These are phyloP conservation scores for Puya raimondii DNA, from an alignment of 176 grass and related monocot species.

Conservation along the genomic window DNA sequence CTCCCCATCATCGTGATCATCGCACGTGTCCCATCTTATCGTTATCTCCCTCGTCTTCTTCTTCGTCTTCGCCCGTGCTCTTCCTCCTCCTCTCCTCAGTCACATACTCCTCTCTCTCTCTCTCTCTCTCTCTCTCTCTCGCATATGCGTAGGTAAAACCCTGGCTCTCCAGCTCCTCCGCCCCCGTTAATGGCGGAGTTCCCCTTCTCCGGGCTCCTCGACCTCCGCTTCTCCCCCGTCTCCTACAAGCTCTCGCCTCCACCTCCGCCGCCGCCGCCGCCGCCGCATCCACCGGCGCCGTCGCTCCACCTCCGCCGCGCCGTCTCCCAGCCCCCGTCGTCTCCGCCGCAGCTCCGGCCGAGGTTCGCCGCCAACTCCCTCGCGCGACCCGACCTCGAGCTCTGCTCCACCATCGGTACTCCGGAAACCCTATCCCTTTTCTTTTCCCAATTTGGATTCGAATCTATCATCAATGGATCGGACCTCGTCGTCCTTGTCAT, in stretches of 20 bases:
- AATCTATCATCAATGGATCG: background rate
- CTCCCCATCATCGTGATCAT: background rate
- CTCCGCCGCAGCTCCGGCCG: background rate
- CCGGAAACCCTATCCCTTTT: background rate
- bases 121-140: background rate
- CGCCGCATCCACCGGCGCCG: background rate
- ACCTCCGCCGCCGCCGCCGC: background rate
- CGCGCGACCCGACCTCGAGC: constrained; percentile 1
- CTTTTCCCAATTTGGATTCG: background rate
- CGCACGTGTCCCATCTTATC: background rate
- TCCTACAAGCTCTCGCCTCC: constrained; percentile 5
- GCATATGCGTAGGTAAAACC: background rate
- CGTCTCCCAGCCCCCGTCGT: background rate
- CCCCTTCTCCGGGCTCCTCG: constrained; percentile 16
- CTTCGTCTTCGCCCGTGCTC: background rate
- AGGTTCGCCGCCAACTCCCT: constrained; percentile 1
- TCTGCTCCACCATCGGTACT: constrained; percentile 23
- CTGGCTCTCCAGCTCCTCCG: background rate
- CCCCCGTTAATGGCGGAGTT: constrained; percentile 24
- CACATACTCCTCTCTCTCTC: background rate
- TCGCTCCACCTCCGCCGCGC: background rate
- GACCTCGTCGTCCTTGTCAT: background rate
- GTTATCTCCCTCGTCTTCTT: background rate
- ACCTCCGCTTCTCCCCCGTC: background rate
- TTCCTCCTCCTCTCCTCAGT: background rate